Evolutionary conservation across 371 early-diverging fungal genomes (phyloP).

Genomic region (Umbelopsis sp.): DNA sequence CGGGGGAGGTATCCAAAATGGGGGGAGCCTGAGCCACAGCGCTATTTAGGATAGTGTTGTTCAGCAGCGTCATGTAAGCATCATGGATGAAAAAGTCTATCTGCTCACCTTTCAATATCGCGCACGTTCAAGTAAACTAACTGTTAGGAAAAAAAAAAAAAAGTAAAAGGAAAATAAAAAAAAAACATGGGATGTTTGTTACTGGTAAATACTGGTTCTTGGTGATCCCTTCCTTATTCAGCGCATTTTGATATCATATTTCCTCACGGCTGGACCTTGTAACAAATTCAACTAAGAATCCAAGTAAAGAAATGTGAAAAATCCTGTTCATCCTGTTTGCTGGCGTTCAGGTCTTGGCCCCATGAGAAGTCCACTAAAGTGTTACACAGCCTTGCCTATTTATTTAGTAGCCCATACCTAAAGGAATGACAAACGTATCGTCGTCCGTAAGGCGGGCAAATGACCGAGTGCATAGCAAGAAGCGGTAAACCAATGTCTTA

Average conservation of each 20-base stretch:
- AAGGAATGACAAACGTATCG: constrained; percentile 2
- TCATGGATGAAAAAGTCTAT: no score
- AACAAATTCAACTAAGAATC: not conserved
- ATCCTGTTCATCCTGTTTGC: not conserved
- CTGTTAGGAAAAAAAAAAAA: no score
- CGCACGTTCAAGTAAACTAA: no score
- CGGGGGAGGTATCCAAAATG: not conserved
- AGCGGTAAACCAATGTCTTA: no score
- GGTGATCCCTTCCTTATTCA: constrained; percentile 15
- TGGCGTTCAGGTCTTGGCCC: constrained; percentile 1
- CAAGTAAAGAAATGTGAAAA: not conserved
- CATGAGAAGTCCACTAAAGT: not conserved
- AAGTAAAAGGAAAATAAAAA: no score
- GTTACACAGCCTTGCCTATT: not conserved
- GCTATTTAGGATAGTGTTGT: no score
- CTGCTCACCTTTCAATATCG: no score
- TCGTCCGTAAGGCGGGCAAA: not conserved
- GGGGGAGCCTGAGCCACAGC: no score
- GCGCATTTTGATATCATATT: not conserved
- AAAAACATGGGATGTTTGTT: no score
- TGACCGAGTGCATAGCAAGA: not conserved
- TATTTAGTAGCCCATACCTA: not conserved
- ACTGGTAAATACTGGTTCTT: not conserved
- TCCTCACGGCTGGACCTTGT: not conserved
- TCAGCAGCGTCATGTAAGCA: no score